Percentiles rank a stretch among this genome's conserved stretches.
Conservation (phyloP, 2,329 filamentous ascomycete species). For the Aspergillus sp. region DNA sequence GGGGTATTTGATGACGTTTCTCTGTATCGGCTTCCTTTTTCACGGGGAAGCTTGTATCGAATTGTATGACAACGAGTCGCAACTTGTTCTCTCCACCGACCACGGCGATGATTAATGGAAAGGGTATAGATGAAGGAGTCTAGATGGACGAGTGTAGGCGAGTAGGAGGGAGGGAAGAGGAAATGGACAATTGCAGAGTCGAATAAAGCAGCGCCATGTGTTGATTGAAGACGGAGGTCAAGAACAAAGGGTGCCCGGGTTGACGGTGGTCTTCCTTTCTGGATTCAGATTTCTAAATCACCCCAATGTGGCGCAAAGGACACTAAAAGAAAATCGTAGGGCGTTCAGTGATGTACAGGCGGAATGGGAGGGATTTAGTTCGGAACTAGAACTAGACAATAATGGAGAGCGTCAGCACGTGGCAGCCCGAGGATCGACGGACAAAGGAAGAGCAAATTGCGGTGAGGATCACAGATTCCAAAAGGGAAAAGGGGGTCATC, state of each 20-base stretch:
- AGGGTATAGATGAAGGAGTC: background rate
- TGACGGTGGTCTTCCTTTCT: background rate
- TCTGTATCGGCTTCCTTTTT: background rate
- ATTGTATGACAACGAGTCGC: background rate
- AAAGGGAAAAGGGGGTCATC: background rate
- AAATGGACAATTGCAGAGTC: slow-evolving; percentile 11
- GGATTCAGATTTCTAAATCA: background rate
- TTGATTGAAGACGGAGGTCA: slow-evolving; percentile 14
- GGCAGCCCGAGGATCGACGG: background rate
- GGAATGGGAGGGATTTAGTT: background rate
- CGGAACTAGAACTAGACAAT: background rate
- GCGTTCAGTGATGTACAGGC: background rate
- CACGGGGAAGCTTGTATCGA: background rate
- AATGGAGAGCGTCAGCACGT: slow-evolving; percentile 12
- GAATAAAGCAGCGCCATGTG: slow-evolving; percentile 19
- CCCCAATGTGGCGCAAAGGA: background rate
- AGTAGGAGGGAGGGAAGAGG: slow-evolving; percentile 10
- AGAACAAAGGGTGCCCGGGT: background rate
- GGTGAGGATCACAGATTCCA: background rate
- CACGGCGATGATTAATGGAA: background rate
- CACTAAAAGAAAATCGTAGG: background rate
- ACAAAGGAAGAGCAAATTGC: background rate
- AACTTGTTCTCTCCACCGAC: background rate
- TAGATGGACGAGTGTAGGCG: slow-evolving; percentile 4
- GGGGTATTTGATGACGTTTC: background rate